Base-by-base conservation (phyloP, 2,329 filamentous ascomycete genomes). In the Paracoccidioides brasiliensis region DNA sequence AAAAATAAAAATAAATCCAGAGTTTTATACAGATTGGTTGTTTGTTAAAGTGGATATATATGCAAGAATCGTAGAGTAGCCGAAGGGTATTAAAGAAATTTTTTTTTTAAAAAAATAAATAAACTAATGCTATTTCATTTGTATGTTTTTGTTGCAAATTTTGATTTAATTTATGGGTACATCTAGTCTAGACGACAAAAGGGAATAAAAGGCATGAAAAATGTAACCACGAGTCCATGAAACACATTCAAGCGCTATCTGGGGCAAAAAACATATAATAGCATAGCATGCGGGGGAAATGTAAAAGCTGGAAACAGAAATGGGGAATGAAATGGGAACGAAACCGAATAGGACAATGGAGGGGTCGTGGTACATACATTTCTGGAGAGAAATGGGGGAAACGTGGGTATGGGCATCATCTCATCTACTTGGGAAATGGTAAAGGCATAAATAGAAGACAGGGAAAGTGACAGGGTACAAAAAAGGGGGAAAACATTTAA, bases 181-280 rank as follows among this genome's bases (percentile, higher is more conserved):
- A 68, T 69, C 66, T 67, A 69, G 64, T 66, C 61, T 64, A 64
- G 55, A 65, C 61, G 61, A 32, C 22, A 60, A 55, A 33, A 30
- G 22, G 14, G 2, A 10, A 14, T 46, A 49, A 41, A 58, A 54
- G 62, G 55, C 28, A 10, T 3, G 33, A 46, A 46, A 46, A 44
- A 41, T 12, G 15, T 41, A 6, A 4, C 2, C 8, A 5, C 38
- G 7, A 14, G 38, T 12, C 10, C 14, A 41, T n/a, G 15, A 41
- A 41, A n/a, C 40, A 22, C 22, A 22, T 22, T 22, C 22, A 22
- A 22, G 22, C 22, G 22, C 2, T 22, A 22, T 22, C 22, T 1
- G 22, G 22, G 22, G 22, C 22, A 22, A 22, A 22, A 22, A 22
- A 1, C 22, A 22, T 22, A 22, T 22, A 22, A 22, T 22, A 22